These are phyloP conservation scores for Akebia trifoliata DNA, from an alignment of 164 flowering plant genomes.

Conservation along the genomic window DNA sequence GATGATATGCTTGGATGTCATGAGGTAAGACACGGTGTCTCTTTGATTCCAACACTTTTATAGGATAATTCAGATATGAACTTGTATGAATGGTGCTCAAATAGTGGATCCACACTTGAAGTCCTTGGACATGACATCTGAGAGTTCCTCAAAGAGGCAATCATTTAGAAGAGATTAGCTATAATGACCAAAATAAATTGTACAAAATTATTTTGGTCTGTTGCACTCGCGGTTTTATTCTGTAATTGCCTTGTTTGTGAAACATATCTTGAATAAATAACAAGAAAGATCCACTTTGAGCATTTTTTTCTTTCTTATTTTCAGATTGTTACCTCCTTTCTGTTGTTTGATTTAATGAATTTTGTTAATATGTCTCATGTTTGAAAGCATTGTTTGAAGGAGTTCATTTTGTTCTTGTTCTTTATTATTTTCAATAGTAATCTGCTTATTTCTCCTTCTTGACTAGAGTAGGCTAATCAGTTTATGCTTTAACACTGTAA, in stretches of 20 bases:
- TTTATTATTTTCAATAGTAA: no score
- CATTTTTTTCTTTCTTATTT: no score
- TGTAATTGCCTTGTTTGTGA: not conserved
- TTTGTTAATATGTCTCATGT: no score
- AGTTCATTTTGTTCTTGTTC: no score
- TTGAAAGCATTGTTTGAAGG: no score
- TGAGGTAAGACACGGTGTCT: not conserved
- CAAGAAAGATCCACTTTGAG: no score
- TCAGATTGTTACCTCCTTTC: no score
- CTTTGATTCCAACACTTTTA: not conserved
- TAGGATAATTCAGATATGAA: slow-evolving; percentile 3
- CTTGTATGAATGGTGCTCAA: not conserved
- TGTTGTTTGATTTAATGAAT: no score
- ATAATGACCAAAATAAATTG: not conserved
- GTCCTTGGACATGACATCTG: not conserved
- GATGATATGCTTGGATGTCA: slow-evolving; percentile 17
- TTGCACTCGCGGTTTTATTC: not conserved
- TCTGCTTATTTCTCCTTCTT: no score
- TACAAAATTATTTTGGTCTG: not conserved
- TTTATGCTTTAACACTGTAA: no score
- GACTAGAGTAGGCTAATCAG: no score
- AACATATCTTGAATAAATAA: no score
- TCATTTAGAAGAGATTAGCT: not conserved
- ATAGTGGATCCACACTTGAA: not conserved
- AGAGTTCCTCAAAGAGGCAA: not conserved